phyloP scores from a whole-genome alignment of 1,284 basidiomycete genomes.

The Sporisorium exsertum region DNA sequence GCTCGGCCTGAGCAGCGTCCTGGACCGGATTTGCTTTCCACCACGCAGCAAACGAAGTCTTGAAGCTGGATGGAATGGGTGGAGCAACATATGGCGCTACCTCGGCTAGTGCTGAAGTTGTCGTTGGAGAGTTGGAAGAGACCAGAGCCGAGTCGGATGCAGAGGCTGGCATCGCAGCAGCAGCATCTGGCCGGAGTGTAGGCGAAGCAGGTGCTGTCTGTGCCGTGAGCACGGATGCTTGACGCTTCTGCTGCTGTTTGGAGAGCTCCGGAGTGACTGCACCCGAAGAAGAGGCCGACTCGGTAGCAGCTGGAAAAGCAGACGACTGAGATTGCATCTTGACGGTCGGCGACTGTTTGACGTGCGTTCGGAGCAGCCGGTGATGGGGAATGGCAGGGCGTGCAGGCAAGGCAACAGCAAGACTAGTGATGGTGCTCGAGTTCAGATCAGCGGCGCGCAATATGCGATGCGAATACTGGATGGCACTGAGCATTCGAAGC shows the following conservation, averaged over 20 bases:
- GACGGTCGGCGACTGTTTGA: neutral
- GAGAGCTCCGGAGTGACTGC: conserved; percentile 10
- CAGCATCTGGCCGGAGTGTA: conserved; percentile 3
- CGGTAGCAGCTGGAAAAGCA: conserved; percentile 2
- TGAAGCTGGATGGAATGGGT: conserved; percentile 56
- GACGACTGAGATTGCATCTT: conserved; percentile 14
- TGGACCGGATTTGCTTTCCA: conserved; percentile 39
- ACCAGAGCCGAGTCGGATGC: conserved; percentile 32
- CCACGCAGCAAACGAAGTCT: conserved; percentile 56
- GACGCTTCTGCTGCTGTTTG: conserved; percentile 24
- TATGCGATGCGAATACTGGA: neutral
- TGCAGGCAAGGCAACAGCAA: neutral
- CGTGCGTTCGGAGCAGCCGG: conserved; percentile 6
- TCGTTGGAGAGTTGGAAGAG: neutral
- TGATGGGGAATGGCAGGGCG: neutral
- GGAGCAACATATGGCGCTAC: conserved; percentile 39
- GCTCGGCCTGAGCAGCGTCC: conserved; percentile 60
- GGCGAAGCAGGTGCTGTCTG: conserved; percentile 33
- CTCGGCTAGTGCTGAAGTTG: neutral
- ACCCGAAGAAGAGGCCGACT: conserved; percentile 11
- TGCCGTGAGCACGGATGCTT: conserved; percentile 28
- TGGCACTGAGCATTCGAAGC: conserved; percentile 11
- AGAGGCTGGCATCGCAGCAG: conserved; percentile 13
- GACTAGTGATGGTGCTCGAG: neutral
- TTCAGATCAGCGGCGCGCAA: neutral